These are phyloP conservation scores for Pseudogymnoascus pannorum DNA, from an alignment of 2,329 filamentous ascomycete species.

Conservation along the genomic window DNA sequence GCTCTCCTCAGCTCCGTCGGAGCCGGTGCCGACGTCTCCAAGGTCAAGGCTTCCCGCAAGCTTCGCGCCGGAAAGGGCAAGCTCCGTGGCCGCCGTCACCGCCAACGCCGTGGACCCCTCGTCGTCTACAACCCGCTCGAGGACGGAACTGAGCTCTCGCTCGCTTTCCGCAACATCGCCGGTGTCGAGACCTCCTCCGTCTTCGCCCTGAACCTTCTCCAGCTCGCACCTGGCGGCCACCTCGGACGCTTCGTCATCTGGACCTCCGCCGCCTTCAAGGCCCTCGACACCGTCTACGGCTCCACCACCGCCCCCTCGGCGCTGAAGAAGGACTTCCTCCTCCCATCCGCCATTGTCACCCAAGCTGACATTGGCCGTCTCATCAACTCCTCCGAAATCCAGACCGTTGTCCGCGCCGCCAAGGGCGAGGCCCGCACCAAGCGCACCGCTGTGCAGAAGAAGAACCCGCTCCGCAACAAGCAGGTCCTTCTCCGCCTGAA, in stretches of 20 bases:
- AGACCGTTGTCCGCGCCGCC: slow-evolving; percentile 87
- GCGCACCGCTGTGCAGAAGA: slow-evolving; percentile 91
- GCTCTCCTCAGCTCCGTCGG: slow-evolving; percentile 85
- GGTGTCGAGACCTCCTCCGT: slow-evolving; percentile 96
- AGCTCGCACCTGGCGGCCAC: slow-evolving; percentile 97
- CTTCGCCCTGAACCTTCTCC: slow-evolving; percentile 93
- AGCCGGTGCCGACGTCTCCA: slow-evolving; percentile 83
- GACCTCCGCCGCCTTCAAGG: slow-evolving; percentile 94
- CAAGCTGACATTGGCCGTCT: slow-evolving; percentile 95
- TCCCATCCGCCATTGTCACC: slow-evolving; percentile 84
- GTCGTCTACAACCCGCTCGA: slow-evolving; percentile 95
- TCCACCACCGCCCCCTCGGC: slow-evolving; percentile 80
- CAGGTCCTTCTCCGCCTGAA: slow-evolving; percentile 98
- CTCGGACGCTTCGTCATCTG: slow-evolving; percentile 98
- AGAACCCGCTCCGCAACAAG: slow-evolving; percentile 99
- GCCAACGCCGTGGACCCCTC: slow-evolving; percentile 94
- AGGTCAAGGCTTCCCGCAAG: slow-evolving; percentile 96
- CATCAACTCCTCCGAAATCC: slow-evolving; percentile 98
- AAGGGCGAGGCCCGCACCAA: slow-evolving; percentile 88
- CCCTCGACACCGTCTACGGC: slow-evolving; percentile 95
- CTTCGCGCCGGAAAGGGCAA: slow-evolving; percentile 98
- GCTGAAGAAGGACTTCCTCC: slow-evolving; percentile 98
- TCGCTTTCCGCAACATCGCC: slow-evolving; percentile 97
- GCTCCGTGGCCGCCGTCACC: slow-evolving; percentile 91
- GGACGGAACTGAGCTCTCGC: slow-evolving; percentile 89